These are phyloP conservation scores for Populus alba DNA, from an alignment of 345 rosid genomes.

Conservation along the genomic window DNA sequence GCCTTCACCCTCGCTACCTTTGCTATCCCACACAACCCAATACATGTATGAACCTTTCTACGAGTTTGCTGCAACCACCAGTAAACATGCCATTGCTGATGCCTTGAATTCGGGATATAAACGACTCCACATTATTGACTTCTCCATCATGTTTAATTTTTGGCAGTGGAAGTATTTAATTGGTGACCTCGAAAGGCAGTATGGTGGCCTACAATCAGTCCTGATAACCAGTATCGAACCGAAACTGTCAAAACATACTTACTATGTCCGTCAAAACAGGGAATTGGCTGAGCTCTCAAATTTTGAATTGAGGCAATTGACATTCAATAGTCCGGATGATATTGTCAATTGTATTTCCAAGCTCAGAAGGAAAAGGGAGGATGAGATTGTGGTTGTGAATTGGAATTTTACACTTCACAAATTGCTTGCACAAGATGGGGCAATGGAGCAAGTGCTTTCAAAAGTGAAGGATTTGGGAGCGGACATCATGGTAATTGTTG, in stretches of 20 bases:
- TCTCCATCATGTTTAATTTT: background rate
- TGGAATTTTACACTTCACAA: constrained; percentile 73
- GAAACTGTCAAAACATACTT: background rate
- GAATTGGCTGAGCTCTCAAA: too few species aligned
- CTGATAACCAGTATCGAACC: background rate
- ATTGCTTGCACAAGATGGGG: constrained; percentile 35
- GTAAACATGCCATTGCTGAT: background rate
- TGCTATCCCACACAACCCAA: too few species aligned
- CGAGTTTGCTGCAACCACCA: background rate
- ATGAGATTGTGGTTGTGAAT: constrained; percentile 72
- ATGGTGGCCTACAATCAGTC: background rate
- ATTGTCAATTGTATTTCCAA: constrained; percentile 66
- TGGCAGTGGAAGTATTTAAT: background rate
- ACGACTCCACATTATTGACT: background rate
- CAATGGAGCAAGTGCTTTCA: constrained; percentile 44
- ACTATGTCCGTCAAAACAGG: background rate
- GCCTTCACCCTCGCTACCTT: too few species aligned
- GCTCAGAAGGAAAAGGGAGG: constrained; percentile 32
- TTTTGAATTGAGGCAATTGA: constrained; percentile 54
- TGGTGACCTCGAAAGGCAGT: fast-evolving
- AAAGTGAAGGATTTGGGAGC: background rate
- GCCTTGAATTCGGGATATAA: background rate
- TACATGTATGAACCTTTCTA: background rate
- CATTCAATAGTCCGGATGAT: constrained; percentile 46
- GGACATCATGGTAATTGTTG: background rate